A percentile compares a stretch with the other conserved stretches of the same genome.
These are phyloP conservation scores for Mycena haematopus DNA, from an alignment of 768 basidiomycete species.

Conservation along the genomic window DNA sequence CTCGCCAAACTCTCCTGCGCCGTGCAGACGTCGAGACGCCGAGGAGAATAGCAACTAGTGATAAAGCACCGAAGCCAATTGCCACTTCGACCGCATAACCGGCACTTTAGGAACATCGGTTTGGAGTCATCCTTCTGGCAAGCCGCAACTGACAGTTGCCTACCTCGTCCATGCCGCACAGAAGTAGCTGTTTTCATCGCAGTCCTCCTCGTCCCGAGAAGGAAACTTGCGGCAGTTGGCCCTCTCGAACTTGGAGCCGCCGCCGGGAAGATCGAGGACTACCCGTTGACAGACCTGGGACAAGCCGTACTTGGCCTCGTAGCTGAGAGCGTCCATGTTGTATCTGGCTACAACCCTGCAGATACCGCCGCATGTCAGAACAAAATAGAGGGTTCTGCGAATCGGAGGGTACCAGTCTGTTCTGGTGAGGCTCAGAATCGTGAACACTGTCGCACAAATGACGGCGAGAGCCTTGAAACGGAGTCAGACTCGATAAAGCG, in stretches of 20 bases:
- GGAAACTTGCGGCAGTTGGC: conserved; percentile 75
- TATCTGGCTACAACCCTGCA: conserved; percentile 52
- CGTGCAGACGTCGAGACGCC: conserved; percentile 78
- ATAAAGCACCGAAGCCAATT: conserved; percentile 66
- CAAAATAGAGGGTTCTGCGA: no score
- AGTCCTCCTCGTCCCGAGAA: conserved; percentile 51
- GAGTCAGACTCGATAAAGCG: background rate
- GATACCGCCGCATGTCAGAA: background rate
- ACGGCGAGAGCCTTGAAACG: conserved; percentile 44
- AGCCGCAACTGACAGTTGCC: background rate
- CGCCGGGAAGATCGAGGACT: conserved; percentile 54
- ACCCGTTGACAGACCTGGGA: conserved; percentile 60
- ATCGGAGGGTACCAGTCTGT: conserved; percentile 67
- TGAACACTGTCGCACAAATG: conserved; percentile 58
- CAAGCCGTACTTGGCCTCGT: conserved; percentile 67
- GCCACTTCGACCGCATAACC: conserved; percentile 69
- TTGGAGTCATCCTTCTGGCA: no score
- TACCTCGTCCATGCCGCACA: conserved; percentile 74
- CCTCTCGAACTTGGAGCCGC: conserved; percentile 56
- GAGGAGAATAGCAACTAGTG: conserved; percentile 63
- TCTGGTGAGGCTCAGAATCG: conserved; percentile 55
- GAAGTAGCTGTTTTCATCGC: conserved; percentile 61
- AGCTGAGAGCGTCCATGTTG: conserved; percentile 48
- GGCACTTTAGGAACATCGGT: conserved; percentile 50
- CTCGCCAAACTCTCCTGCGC: conserved; percentile 78